Evolutionary conservation across 768 basidiomycete genomes (phyloP), one percentile per base, ranked within the genome.

Genomic region (Panellus pusillus): DNA sequence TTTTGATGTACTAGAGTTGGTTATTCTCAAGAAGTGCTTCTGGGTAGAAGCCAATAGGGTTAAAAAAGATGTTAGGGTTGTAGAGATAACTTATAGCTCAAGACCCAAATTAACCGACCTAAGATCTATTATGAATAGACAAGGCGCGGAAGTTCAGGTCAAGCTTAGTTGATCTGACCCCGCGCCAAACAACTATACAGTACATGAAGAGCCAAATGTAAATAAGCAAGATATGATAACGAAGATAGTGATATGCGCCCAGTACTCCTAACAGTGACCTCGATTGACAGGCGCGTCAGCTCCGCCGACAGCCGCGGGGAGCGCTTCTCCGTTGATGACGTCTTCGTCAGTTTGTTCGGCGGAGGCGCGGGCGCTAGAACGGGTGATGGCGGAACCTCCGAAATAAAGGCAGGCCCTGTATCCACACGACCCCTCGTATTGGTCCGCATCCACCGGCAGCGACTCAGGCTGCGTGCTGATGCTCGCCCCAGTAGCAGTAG

Each of bases 401-500:
- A n/a, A n/a, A n/a, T n/a, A n/a, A n/a, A n/a, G n/a, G n/a, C n/a
- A n/a, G n/a, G n/a, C n/a, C n/a, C n/a, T n/a, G n/a, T n/a, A n/a
- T n/a, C n/a, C n/a, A n/a, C n/a, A n/a, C n/a, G n/a, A n/a, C n/a
- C n/a, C n/a, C n/a, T n/a, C n/a, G n/a, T n/a, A n/a, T n/a, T n/a
- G 47, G 35, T 68, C 67, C 8, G 64, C 54, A 38, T 74, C 74
- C 4, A 44, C 39, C 27, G 73, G 71, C 24, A 72, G 47, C 9
- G 74, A 69, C 18, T 65, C 64, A n/a, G 66, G 31, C 31, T 7
- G 31, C 51, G 36, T 55, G 61, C 52, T 65, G 58, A 28, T 68
- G 68, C 8, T 78, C 77, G 1, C 63, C 49, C 14, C 69, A 54
- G 29, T 71, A 67, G 42, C 68, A 63, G 42, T 75, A 69, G 47